Evolutionary conservation across 805 yeast genomes (phyloP).

Genomic region (Candida nanaspora): DNA sequence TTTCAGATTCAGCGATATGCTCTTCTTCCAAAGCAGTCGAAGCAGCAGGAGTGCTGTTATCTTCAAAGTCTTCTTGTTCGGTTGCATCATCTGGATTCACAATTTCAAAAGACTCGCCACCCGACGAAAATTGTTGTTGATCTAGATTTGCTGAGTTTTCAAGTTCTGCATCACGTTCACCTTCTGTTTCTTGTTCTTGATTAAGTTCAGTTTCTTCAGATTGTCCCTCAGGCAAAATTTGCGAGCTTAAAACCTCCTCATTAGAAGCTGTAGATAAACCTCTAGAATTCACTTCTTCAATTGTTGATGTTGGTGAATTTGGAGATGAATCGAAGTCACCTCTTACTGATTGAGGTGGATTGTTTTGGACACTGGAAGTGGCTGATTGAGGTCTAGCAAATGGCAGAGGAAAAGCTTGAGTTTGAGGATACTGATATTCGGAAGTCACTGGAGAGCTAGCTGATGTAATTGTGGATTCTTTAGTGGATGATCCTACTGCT

Average conservation of each 20-base stretch:
- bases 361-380: constrained; percentile 87
- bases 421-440: constrained; percentile 35
- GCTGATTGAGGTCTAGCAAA: constrained; percentile 66
- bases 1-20: neutral
- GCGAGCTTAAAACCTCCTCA: constrained; percentile 18
- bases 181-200: neutral
- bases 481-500: constrained; percentile 13
- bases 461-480: constrained; percentile 31
- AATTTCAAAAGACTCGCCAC: constrained; percentile 47
- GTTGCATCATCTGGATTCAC: constrained; percentile 41
- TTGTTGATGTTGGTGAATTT: constrained; percentile 29
- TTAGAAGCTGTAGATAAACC: constrained; percentile 12
- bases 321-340: constrained; percentile 54
- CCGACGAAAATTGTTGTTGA: constrained; percentile 36
- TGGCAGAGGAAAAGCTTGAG: constrained; percentile 31
- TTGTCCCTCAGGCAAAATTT: constrained; percentile 21
- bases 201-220: neutral
- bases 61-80: neutral
- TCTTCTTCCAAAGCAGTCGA: constrained; percentile 16
- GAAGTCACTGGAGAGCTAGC: constrained; percentile 42
- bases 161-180: too few species aligned
- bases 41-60: neutral
- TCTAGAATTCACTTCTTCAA: constrained; percentile 23
- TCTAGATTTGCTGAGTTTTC: too few species aligned
- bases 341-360: constrained; percentile 85